Evolutionary conservation across 2,329 filamentous ascomycete genomes (phyloP).

Genomic region (Coniella lustricola): DNA sequence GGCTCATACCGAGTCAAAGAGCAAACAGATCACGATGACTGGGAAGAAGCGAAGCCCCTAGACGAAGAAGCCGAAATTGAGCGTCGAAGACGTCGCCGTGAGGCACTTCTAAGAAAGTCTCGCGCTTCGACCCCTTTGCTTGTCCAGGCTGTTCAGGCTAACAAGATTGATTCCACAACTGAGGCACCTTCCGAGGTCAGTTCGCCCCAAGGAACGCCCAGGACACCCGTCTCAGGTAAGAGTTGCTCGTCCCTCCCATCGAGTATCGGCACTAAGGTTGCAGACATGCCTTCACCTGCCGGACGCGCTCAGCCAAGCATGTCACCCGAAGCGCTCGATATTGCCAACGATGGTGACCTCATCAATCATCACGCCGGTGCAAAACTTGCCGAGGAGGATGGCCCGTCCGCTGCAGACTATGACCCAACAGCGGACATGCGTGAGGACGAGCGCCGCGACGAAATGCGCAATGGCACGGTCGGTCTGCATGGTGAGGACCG

Average conservation of each 20-base stretch:
- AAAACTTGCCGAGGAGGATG: slow-evolving; percentile 49
- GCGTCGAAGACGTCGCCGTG: slow-evolving; percentile 73
- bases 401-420: slow-evolving; percentile 87
- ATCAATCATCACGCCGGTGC: slow-evolving; percentile 50
- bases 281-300: slow-evolving; percentile 27
- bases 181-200: slow-evolving; percentile 39
- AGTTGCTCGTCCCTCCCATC: not conserved
- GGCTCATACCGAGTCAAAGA: slow-evolving; percentile 5
- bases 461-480: slow-evolving; percentile 52
- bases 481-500: slow-evolving; percentile 39
- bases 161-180: slow-evolving; percentile 50
- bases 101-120: slow-evolving; percentile 79
- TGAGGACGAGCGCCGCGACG: slow-evolving; percentile 69
- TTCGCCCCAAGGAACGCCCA: slow-evolving; percentile 30
- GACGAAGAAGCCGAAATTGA: slow-evolving; percentile 81
- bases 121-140: slow-evolving; percentile 66
- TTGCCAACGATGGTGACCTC: slow-evolving; percentile 60
- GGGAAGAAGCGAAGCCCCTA: slow-evolving; percentile 51
- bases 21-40: slow-evolving; percentile 28
- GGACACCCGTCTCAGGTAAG: slow-evolving; percentile 44
- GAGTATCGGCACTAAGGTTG: slow-evolving; percentile 1
- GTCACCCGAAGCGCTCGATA: slow-evolving; percentile 54
- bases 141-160: slow-evolving; percentile 64
- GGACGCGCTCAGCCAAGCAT: slow-evolving; percentile 34
- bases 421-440: slow-evolving; percentile 84